These are phyloP conservation scores for Senecio squalidus DNA, from an alignment of 140 eudicot species.

Conservation along the genomic window DNA sequence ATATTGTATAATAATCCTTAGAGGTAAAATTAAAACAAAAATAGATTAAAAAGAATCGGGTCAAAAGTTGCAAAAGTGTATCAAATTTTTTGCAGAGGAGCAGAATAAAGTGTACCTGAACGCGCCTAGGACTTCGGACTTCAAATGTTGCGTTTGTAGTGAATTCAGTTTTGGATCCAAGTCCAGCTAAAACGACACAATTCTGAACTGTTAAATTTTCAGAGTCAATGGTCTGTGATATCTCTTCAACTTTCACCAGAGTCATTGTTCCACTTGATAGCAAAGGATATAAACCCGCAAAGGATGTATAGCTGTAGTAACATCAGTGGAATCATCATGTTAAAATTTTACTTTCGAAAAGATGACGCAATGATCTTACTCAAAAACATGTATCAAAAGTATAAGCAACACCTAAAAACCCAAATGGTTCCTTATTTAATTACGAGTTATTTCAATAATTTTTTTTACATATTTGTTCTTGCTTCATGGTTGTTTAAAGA, in stretches of 20 bases:
- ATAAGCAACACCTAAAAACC: background rate
- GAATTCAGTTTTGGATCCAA: constrained; percentile 69
- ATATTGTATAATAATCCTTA: too few species aligned
- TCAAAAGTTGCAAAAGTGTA: too few species aligned
- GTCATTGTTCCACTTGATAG: constrained; percentile 62
- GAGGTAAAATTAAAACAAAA: too few species aligned
- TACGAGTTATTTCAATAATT: too few species aligned
- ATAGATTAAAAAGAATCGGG: too few species aligned
- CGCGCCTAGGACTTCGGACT: constrained; percentile 95
- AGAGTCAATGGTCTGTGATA: constrained; percentile 92
- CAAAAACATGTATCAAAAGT: background rate
- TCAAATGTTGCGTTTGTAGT: constrained; percentile 88
- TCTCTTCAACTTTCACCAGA: constrained; percentile 76
- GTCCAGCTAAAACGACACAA: constrained; percentile 68
- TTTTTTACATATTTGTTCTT: too few species aligned
- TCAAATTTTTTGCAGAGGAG: too few species aligned
- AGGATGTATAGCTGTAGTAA: constrained; percentile 75
- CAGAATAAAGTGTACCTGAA: constrained; percentile 49
- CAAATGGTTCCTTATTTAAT: background rate
- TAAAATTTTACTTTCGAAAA: background rate
- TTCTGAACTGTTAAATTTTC: constrained; percentile 84
- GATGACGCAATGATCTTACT: background rate
- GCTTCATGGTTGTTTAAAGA: too few species aligned
- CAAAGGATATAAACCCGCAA: constrained; percentile 77
- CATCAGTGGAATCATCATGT: background rate